Evolutionary conservation across 306 rosid genomes (phyloP).

Genomic region (Biancaea sappan): DNA sequence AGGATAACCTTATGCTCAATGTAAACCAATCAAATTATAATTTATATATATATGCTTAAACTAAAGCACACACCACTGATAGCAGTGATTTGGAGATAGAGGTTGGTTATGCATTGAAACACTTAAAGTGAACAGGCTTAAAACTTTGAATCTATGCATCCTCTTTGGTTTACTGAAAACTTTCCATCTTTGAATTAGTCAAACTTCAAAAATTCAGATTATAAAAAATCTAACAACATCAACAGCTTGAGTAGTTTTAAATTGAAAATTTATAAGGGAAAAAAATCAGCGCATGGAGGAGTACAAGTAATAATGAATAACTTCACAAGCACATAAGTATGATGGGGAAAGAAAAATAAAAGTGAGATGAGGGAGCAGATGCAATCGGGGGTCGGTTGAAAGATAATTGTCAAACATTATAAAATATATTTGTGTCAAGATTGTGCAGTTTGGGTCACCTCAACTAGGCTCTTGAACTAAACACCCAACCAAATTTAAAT

Average conservation of each 20-base stretch:
- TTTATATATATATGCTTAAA: not conserved
- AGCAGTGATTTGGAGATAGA: not conserved
- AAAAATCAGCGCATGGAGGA: not conserved
- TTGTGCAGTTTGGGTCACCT: too few relatives aligned
- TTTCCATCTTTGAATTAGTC: not conserved
- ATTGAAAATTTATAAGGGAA: not conserved
- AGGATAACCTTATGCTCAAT: not conserved
- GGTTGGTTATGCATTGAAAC: not conserved
- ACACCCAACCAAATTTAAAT: too few relatives aligned
- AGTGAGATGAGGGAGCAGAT: not conserved
- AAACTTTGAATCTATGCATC: not conserved
- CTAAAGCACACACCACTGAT: not conserved
- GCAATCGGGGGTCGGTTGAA: not conserved
- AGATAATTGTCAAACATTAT: not conserved
- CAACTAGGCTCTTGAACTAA: too few relatives aligned
- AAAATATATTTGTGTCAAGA: too few relatives aligned
- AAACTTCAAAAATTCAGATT: not conserved
- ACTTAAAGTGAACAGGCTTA: not conserved
- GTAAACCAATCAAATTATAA: not conserved
- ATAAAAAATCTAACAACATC: not conserved
- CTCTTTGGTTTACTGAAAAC: not conserved
- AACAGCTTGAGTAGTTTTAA: not conserved
- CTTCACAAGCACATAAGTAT: not conserved
- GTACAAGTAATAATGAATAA: not conserved
- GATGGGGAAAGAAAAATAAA: not conserved